Evolutionary conservation across 1,284 basidiomycete genomes (phyloP).

Genomic region (Phellopilus nigrolimitatus): DNA sequence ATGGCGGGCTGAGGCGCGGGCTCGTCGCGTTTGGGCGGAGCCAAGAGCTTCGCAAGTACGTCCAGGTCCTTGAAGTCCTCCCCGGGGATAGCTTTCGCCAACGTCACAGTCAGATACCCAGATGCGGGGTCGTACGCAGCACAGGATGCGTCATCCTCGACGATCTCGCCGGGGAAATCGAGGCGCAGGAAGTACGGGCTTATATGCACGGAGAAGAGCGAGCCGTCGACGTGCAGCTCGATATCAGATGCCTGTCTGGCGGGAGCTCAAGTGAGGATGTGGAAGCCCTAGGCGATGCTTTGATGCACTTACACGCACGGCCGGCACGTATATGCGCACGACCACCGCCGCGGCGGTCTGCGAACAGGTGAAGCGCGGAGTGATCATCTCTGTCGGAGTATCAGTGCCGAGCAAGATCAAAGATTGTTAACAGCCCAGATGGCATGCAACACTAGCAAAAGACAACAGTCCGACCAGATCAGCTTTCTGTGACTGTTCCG

Average conservation of each 20-base stretch:
- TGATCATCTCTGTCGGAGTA: slow-evolving; percentile 55
- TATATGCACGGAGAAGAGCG: slow-evolving; percentile 67
- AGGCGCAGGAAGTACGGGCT: slow-evolving; percentile 79
- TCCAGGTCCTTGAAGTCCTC: slow-evolving; percentile 72
- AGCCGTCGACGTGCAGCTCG: slow-evolving; percentile 70
- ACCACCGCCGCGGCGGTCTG: slow-evolving; percentile 60
- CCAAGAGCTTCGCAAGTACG: slow-evolving; percentile 67
- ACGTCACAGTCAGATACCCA: slow-evolving; percentile 63
- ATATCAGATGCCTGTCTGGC: slow-evolving; percentile 65
- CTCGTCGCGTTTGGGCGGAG: slow-evolving; percentile 46
- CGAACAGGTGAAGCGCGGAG: slow-evolving; percentile 69
- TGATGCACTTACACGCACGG: slow-evolving; percentile 59
- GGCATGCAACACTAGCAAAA: too few relatives aligned
- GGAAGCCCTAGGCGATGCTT: slow-evolving; percentile 17
- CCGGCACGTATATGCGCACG: slow-evolving; percentile 67
- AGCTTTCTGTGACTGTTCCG: slow-evolving; percentile 10
- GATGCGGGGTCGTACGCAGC: slow-evolving; percentile 69
- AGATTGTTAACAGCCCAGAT: too few relatives aligned
- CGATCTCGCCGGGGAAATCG: slow-evolving; percentile 45
- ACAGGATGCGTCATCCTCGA: slow-evolving; percentile 67
- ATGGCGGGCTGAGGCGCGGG: slow-evolving; percentile 44
- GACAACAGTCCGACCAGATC: too few relatives aligned
- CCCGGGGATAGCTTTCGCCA: slow-evolving; percentile 62
- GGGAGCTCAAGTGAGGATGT: slow-evolving; percentile 27
- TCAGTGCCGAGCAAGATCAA: background rate